A percentile compares a stretch with the other conserved stretches of the same genome.
phyloP scores from a whole-genome alignment of 345 rosid species.

The Microthlaspi erraticum region DNA sequence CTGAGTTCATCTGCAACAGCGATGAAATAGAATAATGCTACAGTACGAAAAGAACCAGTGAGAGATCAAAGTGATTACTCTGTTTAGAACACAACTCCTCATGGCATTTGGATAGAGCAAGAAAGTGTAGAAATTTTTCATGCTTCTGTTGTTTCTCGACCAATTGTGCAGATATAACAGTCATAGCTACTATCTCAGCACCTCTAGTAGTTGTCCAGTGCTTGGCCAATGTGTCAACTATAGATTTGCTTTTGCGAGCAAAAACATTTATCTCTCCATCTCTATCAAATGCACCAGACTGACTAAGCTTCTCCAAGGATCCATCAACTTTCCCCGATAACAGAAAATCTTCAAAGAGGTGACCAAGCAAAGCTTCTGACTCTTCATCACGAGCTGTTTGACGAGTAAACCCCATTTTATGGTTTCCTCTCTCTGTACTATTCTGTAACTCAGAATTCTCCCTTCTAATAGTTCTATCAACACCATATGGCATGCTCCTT shows the following conservation, averaged over 20 bases:
- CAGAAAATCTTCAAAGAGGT: constrained; percentile 78
- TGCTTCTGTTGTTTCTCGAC: constrained; percentile 93
- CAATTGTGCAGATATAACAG: constrained; percentile 73
- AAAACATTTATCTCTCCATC: constrained; percentile 88
- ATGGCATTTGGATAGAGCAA: constrained; percentile 97
- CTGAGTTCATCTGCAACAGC: constrained; percentile 1
- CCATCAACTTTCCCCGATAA: constrained; percentile 69
- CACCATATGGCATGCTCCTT: constrained; percentile 53
- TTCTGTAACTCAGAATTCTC: constrained; percentile 65
- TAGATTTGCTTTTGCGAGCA: constrained; percentile 79
- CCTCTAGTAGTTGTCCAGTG: constrained; percentile 99
- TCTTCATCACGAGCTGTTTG: constrained; percentile 82
- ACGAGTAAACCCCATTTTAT: constrained; percentile 58
- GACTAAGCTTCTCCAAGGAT: constrained; percentile 66
- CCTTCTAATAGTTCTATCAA: constrained; percentile 66
- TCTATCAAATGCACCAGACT: constrained; percentile 87
- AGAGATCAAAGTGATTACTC: constrained; percentile 54
- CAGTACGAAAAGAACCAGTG: constrained; percentile 5
- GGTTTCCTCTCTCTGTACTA: constrained; percentile 62
- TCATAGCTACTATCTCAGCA: constrained; percentile 84
- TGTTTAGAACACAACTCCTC: constrained; percentile 84
- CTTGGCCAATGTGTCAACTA: constrained; percentile 92
- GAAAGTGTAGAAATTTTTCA: constrained; percentile 82
- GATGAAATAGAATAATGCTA: constrained; percentile 16
- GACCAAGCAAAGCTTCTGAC: constrained; percentile 86